phyloP scores from a whole-genome alignment of 2,329 filamentous ascomycete genomes.

The Hypomyces rosellus region DNA sequence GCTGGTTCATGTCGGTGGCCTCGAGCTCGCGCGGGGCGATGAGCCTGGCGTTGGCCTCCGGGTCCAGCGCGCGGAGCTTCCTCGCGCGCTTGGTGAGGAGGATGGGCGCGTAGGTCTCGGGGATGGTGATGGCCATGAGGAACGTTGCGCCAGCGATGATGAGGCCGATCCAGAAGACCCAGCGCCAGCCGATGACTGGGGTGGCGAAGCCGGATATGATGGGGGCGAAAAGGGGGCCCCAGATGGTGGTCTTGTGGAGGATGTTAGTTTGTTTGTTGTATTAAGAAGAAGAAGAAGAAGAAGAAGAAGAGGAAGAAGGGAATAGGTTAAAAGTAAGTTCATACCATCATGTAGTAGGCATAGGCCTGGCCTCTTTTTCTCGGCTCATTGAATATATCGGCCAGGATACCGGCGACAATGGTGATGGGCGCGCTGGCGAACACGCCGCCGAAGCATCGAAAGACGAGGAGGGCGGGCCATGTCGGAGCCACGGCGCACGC shows the following conservation, averaged over 20 bases:
- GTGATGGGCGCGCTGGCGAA: slow-evolving; percentile 55
- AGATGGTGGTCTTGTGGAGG: slow-evolving; percentile 47
- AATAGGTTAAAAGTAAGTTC: slow-evolving; percentile 3
- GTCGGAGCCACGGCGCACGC: slow-evolving; percentile 49
- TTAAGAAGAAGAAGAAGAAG: neutral
- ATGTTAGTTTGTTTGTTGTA: neutral
- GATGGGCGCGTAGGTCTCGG: slow-evolving; percentile 57
- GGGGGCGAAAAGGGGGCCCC: slow-evolving; percentile 61
- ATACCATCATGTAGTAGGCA: slow-evolving; percentile 57
- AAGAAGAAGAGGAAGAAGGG: neutral
- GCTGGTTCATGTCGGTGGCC: slow-evolving; percentile 47
- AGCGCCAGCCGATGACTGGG: slow-evolving; percentile 56
- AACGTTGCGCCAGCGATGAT: slow-evolving; percentile 61
- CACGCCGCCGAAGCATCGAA: slow-evolving; percentile 47
- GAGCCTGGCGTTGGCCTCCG: slow-evolving; percentile 34
- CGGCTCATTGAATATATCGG: slow-evolving; percentile 55
- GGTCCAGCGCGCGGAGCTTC: slow-evolving; percentile 49
- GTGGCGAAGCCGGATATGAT: slow-evolving; percentile 58
- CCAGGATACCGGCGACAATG: slow-evolving; percentile 57
- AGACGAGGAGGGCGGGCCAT: slow-evolving; percentile 47
- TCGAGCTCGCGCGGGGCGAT: slow-evolving; percentile 60
- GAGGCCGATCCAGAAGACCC: slow-evolving; percentile 64
- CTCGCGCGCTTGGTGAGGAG: slow-evolving; percentile 52
- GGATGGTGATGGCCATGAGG: slow-evolving; percentile 55
- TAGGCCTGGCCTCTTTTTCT: slow-evolving; percentile 51